phyloP scores from a whole-genome alignment of 345 rosid genomes.

The Lepidium didymum region DNA sequence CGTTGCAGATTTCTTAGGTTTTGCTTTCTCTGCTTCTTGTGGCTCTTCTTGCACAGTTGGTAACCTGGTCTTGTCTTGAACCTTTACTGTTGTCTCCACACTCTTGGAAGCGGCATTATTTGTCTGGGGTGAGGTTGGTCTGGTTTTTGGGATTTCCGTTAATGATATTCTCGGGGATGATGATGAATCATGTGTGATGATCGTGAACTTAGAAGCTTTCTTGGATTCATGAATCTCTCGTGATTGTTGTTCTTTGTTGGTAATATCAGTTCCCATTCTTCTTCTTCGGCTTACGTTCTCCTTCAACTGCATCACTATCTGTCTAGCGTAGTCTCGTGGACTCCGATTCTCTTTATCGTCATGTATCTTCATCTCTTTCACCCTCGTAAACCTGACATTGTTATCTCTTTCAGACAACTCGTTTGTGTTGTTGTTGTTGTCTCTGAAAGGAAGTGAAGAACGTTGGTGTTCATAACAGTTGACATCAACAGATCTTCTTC shows the following conservation, averaged over 20 bases:
- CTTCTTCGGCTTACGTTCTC: conserved; percentile 47
- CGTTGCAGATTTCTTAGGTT: conserved; percentile 24
- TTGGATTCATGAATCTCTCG: conserved; percentile 43
- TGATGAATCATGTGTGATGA: conserved; percentile 27
- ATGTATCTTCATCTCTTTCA: conserved; percentile 41
- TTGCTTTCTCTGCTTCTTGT: not conserved
- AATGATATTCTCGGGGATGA: conserved; percentile 52
- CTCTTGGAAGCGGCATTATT: conserved; percentile 3
- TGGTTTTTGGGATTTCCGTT: conserved; percentile 33
- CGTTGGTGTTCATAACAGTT: conserved; percentile 50
- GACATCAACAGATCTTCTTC: conserved; percentile 61
- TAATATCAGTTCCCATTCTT: conserved; percentile 68
- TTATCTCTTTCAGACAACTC: conserved; percentile 19
- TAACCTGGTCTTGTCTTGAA: conserved; percentile 16
- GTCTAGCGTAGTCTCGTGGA: conserved; percentile 57
- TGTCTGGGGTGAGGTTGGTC: conserved; percentile 14
- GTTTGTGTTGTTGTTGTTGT: conserved; percentile 27
- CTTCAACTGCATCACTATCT: conserved; percentile 74
- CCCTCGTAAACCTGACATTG: conserved; percentile 33
- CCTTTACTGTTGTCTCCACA: conserved; percentile 3
- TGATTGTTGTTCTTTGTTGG: conserved; percentile 48
- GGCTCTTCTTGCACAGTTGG: conserved; percentile 21
- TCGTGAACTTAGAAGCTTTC: conserved; percentile 37
- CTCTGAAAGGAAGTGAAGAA: conserved; percentile 68
- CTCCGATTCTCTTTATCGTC: conserved; percentile 57